Base-by-base conservation (phyloP, 2,329 filamentous ascomycete genomes). In the Rutstroemia sp. region DNA sequence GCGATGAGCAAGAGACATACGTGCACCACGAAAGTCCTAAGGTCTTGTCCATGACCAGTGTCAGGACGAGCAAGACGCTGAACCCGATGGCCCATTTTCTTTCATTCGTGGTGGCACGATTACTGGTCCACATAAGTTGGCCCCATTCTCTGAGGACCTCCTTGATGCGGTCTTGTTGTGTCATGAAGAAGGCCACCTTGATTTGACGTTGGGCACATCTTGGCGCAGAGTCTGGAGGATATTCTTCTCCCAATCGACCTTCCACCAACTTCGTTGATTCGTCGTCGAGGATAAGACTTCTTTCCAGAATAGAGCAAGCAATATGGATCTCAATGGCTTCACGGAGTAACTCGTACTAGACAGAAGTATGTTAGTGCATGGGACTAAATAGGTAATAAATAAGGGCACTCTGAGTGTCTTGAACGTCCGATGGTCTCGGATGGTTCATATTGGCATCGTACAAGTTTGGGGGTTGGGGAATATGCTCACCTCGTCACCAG, bases 41-140 rank as follows among this genome's bases (percentile, higher is more conserved):
- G 10, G 63, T 66, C 53, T 66, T 66, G 56, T 66, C 62, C 54
- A 66, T 67, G 38, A 67, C 63, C 4, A 69, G 61, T 16, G 62
- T 65, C 51, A 68, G 45, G 18, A 61, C 56, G 16, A 69, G 49
- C 25, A 69, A 67, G 16, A 68, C 64, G 47, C 63, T 61, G 49
- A 69, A 69, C 19, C 62, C 64, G 39, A 62, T 60, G n/a, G 66
- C 65, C 66, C 66, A 69, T 58, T 66, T 66, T 46, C 62, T 58
- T 27, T 67, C 66, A 42, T 63, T 66, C n/a, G 56, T 59, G 14
- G 60, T 58, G 16, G 59, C 54, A 23, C 62, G 59, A 34, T 62
- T 65, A 19, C 63, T 67, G 1, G 62, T 61, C 66, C 67, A 68
- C 66, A 68, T 68, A 62, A 67, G 60, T 47, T 48, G 61, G 16